These are phyloP conservation scores for Nothophaeocryptopus gaeumannii DNA, from an alignment of 2,329 filamentous ascomycete species.

Conservation along the genomic window DNA sequence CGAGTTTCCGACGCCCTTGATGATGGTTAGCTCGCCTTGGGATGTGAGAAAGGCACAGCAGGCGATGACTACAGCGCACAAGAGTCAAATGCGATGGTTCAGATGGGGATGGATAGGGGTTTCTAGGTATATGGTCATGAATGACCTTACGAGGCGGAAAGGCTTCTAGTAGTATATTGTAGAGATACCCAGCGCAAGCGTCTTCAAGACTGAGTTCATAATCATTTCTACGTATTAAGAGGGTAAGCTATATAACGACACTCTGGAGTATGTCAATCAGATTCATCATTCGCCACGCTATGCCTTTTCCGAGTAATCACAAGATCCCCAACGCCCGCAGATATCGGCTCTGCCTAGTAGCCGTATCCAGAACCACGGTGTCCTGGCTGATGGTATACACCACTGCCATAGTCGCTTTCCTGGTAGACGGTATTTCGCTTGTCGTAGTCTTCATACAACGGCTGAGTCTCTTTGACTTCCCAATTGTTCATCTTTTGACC, in stretches of 20 bases:
- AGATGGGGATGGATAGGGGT: slow-evolving; percentile 90
- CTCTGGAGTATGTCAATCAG: too few relatives aligned
- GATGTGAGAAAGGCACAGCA: slow-evolving; percentile 67
- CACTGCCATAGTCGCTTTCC: slow-evolving; percentile 61
- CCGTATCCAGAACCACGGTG: slow-evolving; percentile 23
- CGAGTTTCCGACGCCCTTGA: slow-evolving; percentile 53
- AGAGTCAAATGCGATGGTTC: slow-evolving; percentile 98
- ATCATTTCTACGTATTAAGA: too few relatives aligned
- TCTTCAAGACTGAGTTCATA: not conserved
- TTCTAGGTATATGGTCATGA: slow-evolving; percentile 92
- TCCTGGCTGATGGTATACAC: slow-evolving; percentile 38
- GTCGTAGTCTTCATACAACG: slow-evolving; percentile 74
- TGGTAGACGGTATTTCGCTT: slow-evolving; percentile 69
- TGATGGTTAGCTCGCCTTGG: slow-evolving; percentile 68
- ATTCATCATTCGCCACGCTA: slow-evolving; percentile 15
- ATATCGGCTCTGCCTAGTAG: slow-evolving; percentile 10
- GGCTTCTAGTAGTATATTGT: slow-evolving; percentile 10
- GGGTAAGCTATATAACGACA: not conserved
- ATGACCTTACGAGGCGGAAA: slow-evolving; percentile 70
- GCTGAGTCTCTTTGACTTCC: slow-evolving; percentile 84
- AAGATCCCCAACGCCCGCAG: not conserved
- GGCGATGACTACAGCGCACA: slow-evolving; percentile 87
- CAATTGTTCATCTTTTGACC: slow-evolving; percentile 94
- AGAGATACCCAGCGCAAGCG: not conserved
- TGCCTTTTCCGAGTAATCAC: slow-evolving; percentile 3